Evolutionary conservation across 441 rosid species (phyloP), one percentile per base, ranked within the genome.

Genomic region (Bocquillonia castaneifolia): DNA sequence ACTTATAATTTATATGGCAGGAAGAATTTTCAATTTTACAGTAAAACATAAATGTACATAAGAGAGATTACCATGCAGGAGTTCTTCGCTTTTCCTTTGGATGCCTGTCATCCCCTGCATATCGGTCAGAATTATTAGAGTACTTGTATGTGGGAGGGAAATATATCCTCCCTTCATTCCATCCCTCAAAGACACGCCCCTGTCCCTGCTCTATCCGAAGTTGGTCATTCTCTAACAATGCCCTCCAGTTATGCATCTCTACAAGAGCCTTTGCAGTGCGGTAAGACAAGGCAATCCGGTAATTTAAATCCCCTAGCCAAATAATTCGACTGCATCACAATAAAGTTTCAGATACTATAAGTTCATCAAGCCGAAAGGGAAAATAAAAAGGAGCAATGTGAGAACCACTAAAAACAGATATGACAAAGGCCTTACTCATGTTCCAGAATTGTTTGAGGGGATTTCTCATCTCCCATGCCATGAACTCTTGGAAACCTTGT

Each of bases 91-190:
- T 95, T 82, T 83, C 93, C 88, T 88, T 91, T 20, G 85, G 91
- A 71, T 81, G 88, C 74, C 93, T 83, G 66, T 84, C 88, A 60
- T 92, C 95, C 50, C 95, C 96, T 1, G 96, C 87, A 64, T 92
- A 92, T 77, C 92, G 78, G 72, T 95, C 99, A 20, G 99, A 95
- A 69, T 92, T 95, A 77, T 89, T 85, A 8, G 96, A 95, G 70
- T 89, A 95, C 81, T 95, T 92, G 92, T 95, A 95, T 29, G 99
- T 95, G 0, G 99, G 99, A 64, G 98, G 96, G 74, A 95, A 95
- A 78, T 86, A 90, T 75, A 95, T 92, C 51, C 45, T 88, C 53
- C 99, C 99, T 81, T 95, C 99, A 58, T 65, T 85, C 99, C 99
- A 95, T 73, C 96, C 97, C 75, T 84, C 83, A 70, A 92, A 95